A percentile compares a stretch with the other conserved stretches of the same genome.
Conservation (phyloP, 1,284 basidiomycete genomes). For the Hypsizygus ulmarius region DNA sequence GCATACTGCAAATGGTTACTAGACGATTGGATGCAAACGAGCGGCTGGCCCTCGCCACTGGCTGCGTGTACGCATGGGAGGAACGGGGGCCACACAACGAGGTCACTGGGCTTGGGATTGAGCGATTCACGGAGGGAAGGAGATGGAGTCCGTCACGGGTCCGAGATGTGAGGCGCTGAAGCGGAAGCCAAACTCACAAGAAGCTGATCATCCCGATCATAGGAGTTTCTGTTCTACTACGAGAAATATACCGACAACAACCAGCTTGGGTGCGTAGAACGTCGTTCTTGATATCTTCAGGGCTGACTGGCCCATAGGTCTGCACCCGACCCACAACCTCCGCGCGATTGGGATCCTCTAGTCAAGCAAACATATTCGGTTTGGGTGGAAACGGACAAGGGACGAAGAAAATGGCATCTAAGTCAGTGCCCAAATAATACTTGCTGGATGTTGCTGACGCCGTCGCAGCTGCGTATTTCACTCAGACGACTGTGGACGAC, state of each 20-base stretch:
- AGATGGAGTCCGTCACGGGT: slow-evolving; percentile 77
- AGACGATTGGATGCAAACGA: slow-evolving; percentile 77
- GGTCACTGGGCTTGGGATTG: slow-evolving; percentile 75
- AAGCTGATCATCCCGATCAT: slow-evolving; percentile 16
- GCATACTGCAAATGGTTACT: slow-evolving; percentile 68
- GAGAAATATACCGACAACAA: slow-evolving; percentile 56
- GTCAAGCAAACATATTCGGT: slow-evolving; percentile 81
- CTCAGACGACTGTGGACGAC: slow-evolving; percentile 64
- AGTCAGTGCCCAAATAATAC: slow-evolving; percentile 41
- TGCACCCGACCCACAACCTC: slow-evolving; percentile 42
- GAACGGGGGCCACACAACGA: slow-evolving; percentile 74
- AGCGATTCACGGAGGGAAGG: slow-evolving; percentile 75
- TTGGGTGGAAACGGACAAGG: slow-evolving; percentile 59
- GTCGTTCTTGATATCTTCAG: slow-evolving; percentile 6
- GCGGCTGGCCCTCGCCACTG: slow-evolving; percentile 57
- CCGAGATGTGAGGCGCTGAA: slow-evolving; percentile 57
- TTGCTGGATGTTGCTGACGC: slow-evolving; percentile 9
- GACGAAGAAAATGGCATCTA: slow-evolving; percentile 74
- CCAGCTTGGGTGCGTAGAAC: background rate
- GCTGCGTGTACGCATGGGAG: slow-evolving; percentile 84
- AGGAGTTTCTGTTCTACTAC: slow-evolving; percentile 83
- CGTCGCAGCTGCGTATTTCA: slow-evolving; percentile 69
- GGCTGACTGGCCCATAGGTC: slow-evolving; percentile 22
- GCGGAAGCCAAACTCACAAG: slow-evolving; percentile 13
- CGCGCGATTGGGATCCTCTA: slow-evolving; percentile 65